Conservation (phyloP, 2,329 filamentous ascomycete species). For the Trichoderma atrobrunneum region DNA sequence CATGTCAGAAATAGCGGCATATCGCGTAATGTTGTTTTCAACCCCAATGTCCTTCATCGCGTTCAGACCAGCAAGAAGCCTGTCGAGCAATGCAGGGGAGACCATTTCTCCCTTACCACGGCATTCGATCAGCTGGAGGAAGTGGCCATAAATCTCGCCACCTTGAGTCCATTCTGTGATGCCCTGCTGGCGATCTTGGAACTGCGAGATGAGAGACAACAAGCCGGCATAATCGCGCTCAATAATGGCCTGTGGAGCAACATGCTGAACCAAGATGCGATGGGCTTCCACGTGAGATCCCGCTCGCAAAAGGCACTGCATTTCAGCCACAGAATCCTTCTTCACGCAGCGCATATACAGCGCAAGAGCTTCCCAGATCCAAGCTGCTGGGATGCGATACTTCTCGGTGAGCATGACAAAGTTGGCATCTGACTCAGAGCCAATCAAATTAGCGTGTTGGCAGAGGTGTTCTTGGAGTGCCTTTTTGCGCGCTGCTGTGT, state of each 20-base stretch:
- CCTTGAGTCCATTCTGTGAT: conserved; percentile 75
- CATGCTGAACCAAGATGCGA: conserved; percentile 72
- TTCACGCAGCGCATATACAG: conserved; percentile 73
- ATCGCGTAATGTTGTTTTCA: conserved; percentile 50
- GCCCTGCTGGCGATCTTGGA: conserved; percentile 58
- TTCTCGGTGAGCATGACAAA: conserved; percentile 61
- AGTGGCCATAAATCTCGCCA: conserved; percentile 72
- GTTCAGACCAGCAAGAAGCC: conserved; percentile 54
- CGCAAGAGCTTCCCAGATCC: conserved; percentile 87
- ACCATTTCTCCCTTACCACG: conserved; percentile 41
- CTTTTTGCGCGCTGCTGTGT: conserved; percentile 58
- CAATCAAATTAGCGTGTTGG: conserved; percentile 66
- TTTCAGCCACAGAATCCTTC: conserved; percentile 67
- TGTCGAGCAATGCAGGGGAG: conserved; percentile 50
- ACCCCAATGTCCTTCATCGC: conserved; percentile 48
- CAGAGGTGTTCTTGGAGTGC: conserved; percentile 71
- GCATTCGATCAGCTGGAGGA: conserved; percentile 51
- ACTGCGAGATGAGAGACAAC: conserved; percentile 66
- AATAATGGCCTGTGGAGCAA: conserved; percentile 80
- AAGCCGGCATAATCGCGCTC: conserved; percentile 74
- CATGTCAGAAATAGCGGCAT: conserved; percentile 79
- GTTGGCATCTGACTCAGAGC: conserved; percentile 52
- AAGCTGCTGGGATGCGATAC: conserved; percentile 68
- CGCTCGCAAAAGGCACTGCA: conserved; percentile 76
- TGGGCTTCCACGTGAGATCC: conserved; percentile 78